Evolutionary conservation across 306 rosid species (phyloP).

Genomic region (Cotoneaster glaucophyllus): DNA sequence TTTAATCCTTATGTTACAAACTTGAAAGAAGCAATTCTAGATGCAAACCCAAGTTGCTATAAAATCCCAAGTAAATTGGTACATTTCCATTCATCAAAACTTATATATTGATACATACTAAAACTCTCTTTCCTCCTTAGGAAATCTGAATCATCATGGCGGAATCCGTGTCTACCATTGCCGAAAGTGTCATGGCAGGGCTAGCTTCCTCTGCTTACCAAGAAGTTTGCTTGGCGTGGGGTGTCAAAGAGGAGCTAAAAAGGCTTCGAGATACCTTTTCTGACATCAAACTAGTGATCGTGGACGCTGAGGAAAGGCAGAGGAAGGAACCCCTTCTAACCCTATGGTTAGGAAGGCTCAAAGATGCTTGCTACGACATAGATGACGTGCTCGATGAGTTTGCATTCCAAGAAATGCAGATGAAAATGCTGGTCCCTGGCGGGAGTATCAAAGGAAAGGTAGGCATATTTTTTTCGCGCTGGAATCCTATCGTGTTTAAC

Average conservation of each 20-base stretch:
- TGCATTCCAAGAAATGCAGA: slow-evolving; percentile 3
- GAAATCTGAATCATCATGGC: not conserved
- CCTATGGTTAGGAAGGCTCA: slow-evolving; percentile 2
- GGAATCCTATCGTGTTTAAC: slow-evolving; percentile 8
- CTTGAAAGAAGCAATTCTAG: not conserved
- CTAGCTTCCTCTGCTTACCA: not conserved
- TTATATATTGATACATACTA: not conserved
- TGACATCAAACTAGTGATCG: not conserved
- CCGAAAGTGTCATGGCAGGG: not conserved
- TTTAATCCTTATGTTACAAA: not conserved
- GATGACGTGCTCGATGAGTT: slow-evolving; percentile 12
- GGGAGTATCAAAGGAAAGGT: not conserved
- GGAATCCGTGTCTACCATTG: not conserved
- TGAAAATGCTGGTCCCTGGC: not conserved
- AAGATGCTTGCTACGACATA: slow-evolving; percentile 8
- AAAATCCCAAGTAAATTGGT: not conserved
- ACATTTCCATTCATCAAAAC: not conserved
- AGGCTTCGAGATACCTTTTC: not conserved
- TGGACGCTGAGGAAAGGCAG: slow-evolving; percentile 21
- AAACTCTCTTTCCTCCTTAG: not conserved
- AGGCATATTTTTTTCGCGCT: slow-evolving; percentile 4
- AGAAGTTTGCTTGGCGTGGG: slow-evolving; percentile 3
- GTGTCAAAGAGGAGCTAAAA: slow-evolving; percentile 1
- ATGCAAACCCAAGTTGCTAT: not conserved
- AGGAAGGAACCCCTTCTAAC: not conserved